Evolutionary conservation across 1,284 basidiomycete genomes (phyloP).

Genomic region (Rhodotorula glutinis): DNA sequence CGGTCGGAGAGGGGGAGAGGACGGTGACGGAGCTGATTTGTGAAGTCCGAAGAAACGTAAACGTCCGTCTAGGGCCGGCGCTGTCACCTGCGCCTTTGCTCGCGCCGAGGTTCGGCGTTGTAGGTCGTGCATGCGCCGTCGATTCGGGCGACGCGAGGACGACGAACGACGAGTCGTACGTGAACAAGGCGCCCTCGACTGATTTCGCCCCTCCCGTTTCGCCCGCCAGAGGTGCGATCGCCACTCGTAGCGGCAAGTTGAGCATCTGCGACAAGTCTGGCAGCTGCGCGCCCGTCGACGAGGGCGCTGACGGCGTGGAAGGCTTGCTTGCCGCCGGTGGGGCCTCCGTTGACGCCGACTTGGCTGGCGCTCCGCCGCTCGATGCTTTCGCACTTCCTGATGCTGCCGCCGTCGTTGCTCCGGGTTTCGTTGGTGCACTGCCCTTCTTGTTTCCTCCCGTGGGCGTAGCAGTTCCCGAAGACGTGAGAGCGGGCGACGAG

Average conservation of each 20-base stretch:
- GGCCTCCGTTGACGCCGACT: not conserved
- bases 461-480: too few species aligned
- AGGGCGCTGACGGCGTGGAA: not conserved
- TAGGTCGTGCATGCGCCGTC: not conserved
- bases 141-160: constrained; percentile 20
- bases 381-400: not conserved
- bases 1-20: constrained; percentile 15
- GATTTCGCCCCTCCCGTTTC: not conserved
- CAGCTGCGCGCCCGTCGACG: not conserved
- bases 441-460: too few species aligned
- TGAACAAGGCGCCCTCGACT: constrained; percentile 24
- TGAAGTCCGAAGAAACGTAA: constrained; percentile 25
- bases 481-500: not conserved
- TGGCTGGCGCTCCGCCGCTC: not conserved
- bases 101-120: not conserved
- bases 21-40: constrained; percentile 24
- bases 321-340: not conserved
- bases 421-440: too few species aligned
- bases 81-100: not conserved
- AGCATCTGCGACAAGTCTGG: constrained; percentile 24
- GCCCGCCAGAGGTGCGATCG: not conserved
- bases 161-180: constrained; percentile 28
- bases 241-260: constrained; percentile 20
- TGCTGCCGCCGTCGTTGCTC: not conserved
- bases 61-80: constrained; percentile 5